phyloP scores from a whole-genome alignment of 768 basidiomycete species.

The Rhizopogon salebrosus region DNA sequence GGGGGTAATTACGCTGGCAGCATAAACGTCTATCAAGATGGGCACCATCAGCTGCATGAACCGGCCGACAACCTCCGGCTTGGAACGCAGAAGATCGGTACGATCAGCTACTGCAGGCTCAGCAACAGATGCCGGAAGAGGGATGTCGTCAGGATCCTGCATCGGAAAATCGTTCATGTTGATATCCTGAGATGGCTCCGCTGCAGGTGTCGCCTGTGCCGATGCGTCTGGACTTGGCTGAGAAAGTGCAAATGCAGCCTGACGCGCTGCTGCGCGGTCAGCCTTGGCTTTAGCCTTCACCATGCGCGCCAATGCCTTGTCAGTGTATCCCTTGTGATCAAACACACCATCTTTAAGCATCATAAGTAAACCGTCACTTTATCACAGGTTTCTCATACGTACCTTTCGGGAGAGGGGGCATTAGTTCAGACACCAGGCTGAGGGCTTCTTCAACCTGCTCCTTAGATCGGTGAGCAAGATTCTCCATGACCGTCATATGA shows the following conservation, averaged over 20 bases:
- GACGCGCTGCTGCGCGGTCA: slow-evolving; percentile 67
- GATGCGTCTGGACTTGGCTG: slow-evolving; percentile 7
- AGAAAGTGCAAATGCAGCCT: slow-evolving; percentile 28
- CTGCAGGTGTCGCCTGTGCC: slow-evolving; percentile 20
- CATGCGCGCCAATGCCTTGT: slow-evolving; percentile 74
- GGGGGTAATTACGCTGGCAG: slow-evolving; percentile 88
- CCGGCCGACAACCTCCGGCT: slow-evolving; percentile 68
- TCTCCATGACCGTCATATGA: slow-evolving; percentile 98
- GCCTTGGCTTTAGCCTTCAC: slow-evolving; percentile 81
- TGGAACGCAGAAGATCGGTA: slow-evolving; percentile 69
- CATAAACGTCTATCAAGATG: slow-evolving; percentile 96
- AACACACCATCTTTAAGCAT: slow-evolving; percentile 79
- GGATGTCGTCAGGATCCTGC: slow-evolving; percentile 36
- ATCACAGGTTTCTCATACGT: background rate
- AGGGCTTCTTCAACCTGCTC: slow-evolving; percentile 96
- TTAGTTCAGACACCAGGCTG: slow-evolving; percentile 81
- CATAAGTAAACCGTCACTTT: background rate
- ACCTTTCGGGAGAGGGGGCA: slow-evolving; percentile 94
- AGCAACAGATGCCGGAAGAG: slow-evolving; percentile 26
- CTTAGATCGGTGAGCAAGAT: slow-evolving; percentile 91
- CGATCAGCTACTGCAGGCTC: slow-evolving; percentile 42
- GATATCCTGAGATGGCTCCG: slow-evolving; percentile 18
- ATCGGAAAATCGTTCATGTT: slow-evolving; percentile 34
- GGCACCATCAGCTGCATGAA: slow-evolving; percentile 91
- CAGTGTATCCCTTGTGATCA: slow-evolving; percentile 85